Percentiles rank a stretch among this genome's conserved stretches.
Conservation (phyloP, 345 rosid genomes). For the Populus deltoides region DNA sequence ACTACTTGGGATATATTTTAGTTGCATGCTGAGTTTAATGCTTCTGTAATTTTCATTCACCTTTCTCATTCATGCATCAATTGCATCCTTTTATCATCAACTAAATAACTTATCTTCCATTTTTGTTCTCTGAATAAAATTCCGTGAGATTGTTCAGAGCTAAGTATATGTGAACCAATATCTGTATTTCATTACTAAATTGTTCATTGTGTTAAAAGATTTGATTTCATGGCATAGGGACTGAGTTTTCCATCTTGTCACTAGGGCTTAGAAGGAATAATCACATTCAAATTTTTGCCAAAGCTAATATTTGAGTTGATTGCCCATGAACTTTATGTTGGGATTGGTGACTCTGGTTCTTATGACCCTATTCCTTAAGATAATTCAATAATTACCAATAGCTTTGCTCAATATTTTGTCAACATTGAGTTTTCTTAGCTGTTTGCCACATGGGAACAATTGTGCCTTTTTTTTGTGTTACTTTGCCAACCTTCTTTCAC, state of each 20-base stretch:
- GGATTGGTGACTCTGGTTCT: background rate
- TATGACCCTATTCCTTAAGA: background rate
- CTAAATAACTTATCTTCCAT: background rate
- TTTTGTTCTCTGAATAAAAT: background rate
- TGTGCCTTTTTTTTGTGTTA: background rate
- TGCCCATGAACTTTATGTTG: background rate
- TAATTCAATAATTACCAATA: background rate
- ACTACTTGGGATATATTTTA: background rate
- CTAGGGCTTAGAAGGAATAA: background rate
- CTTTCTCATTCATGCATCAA: background rate
- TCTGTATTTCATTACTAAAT: background rate
- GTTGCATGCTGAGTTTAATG: background rate
- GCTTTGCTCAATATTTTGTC: background rate
- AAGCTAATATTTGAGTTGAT: background rate
- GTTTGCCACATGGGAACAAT: background rate
- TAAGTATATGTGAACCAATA: background rate
- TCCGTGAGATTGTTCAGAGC: background rate
- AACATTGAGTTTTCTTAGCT: background rate
- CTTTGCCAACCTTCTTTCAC: conserved; percentile 4
- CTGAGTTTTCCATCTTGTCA: background rate
- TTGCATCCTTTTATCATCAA: background rate
- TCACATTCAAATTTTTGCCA: background rate
- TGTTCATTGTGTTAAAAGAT: background rate
- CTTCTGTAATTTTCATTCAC: background rate
- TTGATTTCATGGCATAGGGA: background rate